Evolutionary conservation across 495 filamentous ascomycete genomes (phyloP).

Genomic region (Aspergillus kassunensis): DNA sequence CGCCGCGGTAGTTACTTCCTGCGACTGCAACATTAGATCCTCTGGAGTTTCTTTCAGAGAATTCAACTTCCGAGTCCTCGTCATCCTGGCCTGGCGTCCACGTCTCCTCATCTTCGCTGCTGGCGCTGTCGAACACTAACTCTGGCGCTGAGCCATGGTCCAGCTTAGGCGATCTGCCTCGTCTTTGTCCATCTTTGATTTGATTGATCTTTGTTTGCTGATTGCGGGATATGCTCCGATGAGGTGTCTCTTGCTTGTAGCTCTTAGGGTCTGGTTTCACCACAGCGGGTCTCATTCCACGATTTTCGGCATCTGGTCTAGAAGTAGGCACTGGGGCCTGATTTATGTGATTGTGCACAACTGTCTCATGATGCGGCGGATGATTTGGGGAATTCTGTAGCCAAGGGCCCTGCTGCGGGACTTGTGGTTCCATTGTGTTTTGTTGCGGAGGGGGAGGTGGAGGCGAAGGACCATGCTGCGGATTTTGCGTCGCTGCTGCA

Average conservation of each 20-base stretch:
- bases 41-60: slow-evolving; percentile 8
- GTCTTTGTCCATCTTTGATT: not conserved
- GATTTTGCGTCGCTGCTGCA: too few relatives aligned
- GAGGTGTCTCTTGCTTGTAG: not conserved
- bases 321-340: not conserved
- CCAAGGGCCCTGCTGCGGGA: slow-evolving; percentile 8
- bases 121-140: slow-evolving; percentile 9
- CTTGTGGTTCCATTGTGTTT: too few relatives aligned
- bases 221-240: not conserved
- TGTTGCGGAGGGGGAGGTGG: too few relatives aligned
- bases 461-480: too few relatives aligned
- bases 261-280: not conserved
- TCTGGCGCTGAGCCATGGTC: slow-evolving; percentile 10
- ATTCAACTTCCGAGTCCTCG: slow-evolving; percentile 12
- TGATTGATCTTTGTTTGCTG: not conserved
- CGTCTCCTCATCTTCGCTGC: slow-evolving; percentile 14
- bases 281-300: not conserved
- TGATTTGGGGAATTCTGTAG: slow-evolving; percentile 6
- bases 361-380: not conserved
- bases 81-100: not conserved
- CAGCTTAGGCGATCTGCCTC: not conserved
- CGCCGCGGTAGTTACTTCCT: slow-evolving; percentile 17
- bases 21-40: slow-evolving; percentile 1
- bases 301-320: not conserved
- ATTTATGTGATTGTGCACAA: not conserved